Base-by-base conservation (phyloP, 805 yeast species). In the Candida stauntonica region DNA sequence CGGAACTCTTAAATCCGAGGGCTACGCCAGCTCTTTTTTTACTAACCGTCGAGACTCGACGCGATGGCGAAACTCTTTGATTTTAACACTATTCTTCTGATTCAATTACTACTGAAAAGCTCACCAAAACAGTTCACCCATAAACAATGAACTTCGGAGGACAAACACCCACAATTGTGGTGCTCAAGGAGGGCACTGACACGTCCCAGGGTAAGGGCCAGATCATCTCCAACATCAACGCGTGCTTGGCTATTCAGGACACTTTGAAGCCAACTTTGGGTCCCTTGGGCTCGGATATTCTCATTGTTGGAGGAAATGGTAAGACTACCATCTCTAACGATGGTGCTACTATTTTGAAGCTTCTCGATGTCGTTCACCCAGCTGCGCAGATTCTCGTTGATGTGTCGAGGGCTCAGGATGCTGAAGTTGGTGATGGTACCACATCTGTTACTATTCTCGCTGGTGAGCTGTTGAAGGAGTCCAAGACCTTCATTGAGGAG, bases 371-470 rank as follows among this genome's bases (percentile, higher is more conserved):
- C 39, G 96, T 93, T 18, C 99, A 93, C 57, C 99, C 99, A 8
- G 99, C 99, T 9, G 99, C 99, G 11, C 88, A 87, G 62, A 89
- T 91, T 44, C 68, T 91, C 50, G 99, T 91, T 38, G 95, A 91
- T 60, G 85, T 91, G 41, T 85, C 96, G 14, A 82, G 94, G 60
- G 88, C 95, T 3, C 99, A 91, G 67, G 99, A 91, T 61, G 95
- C 94, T 44, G 98, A 91, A 63, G 96, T 93, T 48, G 99, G 99
- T 44, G 99, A 91, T 65, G 99, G 99, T 50, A 91, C 99, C 31
- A 91, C 99, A 1, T 83, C 96, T 20, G 99, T 91, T 16, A 86
- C 97, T 0, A 81, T 91, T 23, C 63, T 93, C 41, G 96, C 98
- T 3, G 96, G 97, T 39, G 99, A 93, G 66, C 72, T 93, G 44